Conservation (phyloP, 1,284 basidiomycete species). For the Microbotryum silenes-acaulis region DNA sequence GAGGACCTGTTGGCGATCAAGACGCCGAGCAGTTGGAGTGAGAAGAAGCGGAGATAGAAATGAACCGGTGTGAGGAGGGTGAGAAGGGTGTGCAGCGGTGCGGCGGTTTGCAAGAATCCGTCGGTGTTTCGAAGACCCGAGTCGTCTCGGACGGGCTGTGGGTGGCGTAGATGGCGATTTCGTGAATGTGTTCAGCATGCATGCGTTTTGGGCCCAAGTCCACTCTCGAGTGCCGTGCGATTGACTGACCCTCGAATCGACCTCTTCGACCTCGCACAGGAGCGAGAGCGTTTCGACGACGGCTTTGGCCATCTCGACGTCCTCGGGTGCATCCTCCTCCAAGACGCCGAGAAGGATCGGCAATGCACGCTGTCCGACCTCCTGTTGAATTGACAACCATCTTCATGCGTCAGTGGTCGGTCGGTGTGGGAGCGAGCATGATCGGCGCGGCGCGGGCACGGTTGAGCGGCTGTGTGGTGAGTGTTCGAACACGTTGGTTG, state of each 20-base stretch:
- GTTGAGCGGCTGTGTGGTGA: background rate
- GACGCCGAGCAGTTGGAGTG: constrained; percentile 72
- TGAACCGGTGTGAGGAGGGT: constrained; percentile 54
- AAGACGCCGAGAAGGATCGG: constrained; percentile 64
- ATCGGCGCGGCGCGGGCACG: background rate
- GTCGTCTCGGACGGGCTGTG: constrained; percentile 50
- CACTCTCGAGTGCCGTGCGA: background rate
- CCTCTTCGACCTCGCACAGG: constrained; percentile 56
- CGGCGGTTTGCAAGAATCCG: constrained; percentile 59
- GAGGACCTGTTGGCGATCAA: constrained; percentile 71
- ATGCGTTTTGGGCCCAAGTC: background rate
- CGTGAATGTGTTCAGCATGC: background rate
- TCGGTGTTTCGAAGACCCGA: constrained; percentile 67
- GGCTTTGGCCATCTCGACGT: constrained; percentile 82
- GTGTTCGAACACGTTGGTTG: background rate
- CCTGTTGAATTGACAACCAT: constrained; percentile 38
- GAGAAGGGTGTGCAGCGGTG: constrained; percentile 67
- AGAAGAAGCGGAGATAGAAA: constrained; percentile 82
- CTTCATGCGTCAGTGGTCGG: too few relatives aligned
- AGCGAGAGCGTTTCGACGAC: constrained; percentile 74
- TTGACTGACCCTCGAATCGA: constrained; percentile 32
- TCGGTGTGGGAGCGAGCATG: too few relatives aligned
- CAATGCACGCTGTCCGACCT: constrained; percentile 70
- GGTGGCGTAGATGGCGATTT: constrained; percentile 1
- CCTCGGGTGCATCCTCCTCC: constrained; percentile 75